Evolutionary conservation across 1,284 basidiomycete species (phyloP).

Genomic region (Cutaneotrichosporon sp.): DNA sequence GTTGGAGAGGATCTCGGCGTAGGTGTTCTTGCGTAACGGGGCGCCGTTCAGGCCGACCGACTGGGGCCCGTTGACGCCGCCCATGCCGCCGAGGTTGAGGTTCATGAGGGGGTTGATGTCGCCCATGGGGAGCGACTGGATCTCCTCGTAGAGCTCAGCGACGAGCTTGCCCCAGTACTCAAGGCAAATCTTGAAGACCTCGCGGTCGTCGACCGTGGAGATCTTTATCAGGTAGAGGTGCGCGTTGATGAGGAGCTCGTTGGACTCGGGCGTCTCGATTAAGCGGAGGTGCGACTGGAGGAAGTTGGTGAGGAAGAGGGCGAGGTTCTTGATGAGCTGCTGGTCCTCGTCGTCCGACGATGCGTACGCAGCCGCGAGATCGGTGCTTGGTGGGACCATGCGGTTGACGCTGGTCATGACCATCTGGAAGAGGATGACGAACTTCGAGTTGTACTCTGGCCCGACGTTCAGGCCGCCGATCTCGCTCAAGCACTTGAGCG

Average conservation of each 20-base stretch:
- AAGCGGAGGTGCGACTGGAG: conserved; percentile 86
- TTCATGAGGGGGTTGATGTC: conserved; percentile 94
- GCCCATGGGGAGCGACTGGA: conserved; percentile 71
- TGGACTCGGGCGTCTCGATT: conserved; percentile 88
- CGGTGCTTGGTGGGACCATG: conserved; percentile 96
- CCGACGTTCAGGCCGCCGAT: conserved; percentile 92
- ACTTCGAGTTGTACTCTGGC: conserved; percentile 98
- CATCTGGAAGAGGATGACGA: conserved; percentile 95
- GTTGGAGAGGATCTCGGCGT: conserved; percentile 92
- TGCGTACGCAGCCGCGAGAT: conserved; percentile 76
- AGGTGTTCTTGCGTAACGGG: conserved; percentile 88
- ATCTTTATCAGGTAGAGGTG: conserved; percentile 99
- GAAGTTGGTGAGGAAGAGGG: conserved; percentile 97
- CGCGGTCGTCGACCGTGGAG: conserved; percentile 96
- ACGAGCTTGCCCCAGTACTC: conserved; percentile 99
- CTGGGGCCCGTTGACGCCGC: conserved; percentile 57
- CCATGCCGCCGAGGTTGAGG: conserved; percentile 69
- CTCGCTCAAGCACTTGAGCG: conserved; percentile 96
- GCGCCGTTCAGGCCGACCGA: conserved; percentile 70
- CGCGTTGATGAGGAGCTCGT: conserved; percentile 91
- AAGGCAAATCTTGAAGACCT: conserved; percentile 98
- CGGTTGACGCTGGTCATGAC: conserved; percentile 96
- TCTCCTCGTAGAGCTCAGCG: conserved; percentile 96
- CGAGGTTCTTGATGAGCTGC: conserved; percentile 95
- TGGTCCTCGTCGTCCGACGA: conserved; percentile 91